Percentiles rank a stretch among this genome's conserved stretches.
Conservation (phyloP, 2,329 filamentous ascomycete genomes). For the Exophiala lecanii-corni region DNA sequence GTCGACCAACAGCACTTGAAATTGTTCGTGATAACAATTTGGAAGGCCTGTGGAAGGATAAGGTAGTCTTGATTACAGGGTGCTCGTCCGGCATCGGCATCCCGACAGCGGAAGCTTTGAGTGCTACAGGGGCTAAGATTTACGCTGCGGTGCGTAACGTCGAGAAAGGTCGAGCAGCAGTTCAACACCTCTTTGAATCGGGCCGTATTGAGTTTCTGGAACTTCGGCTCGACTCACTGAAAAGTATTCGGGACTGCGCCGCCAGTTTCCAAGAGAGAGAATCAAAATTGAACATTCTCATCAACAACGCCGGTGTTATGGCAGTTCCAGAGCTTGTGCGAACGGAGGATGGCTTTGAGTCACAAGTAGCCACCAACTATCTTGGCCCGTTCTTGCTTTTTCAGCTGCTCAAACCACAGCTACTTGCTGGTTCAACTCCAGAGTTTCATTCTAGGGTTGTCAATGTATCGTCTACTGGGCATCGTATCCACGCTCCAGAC, state of each 20-base stretch:
- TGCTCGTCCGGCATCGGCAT: slow-evolving; percentile 34
- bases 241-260: slow-evolving; percentile 28
- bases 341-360: slow-evolving; percentile 45
- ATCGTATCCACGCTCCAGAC: slow-evolving; percentile 33
- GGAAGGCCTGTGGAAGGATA: slow-evolving; percentile 17
- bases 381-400: slow-evolving; percentile 48
- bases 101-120: slow-evolving; percentile 34
- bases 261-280: slow-evolving; percentile 17
- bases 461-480: slow-evolving; percentile 41
- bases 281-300: slow-evolving; percentile 10
- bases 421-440: slow-evolving; percentile 37
- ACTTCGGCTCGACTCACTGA: slow-evolving; percentile 31
- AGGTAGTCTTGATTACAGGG: slow-evolving; percentile 36
- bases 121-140: slow-evolving; percentile 34
- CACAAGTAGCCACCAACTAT: slow-evolving; percentile 40
- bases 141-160: slow-evolving; percentile 34
- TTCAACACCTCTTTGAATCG: slow-evolving; percentile 23
- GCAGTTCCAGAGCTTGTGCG: slow-evolving; percentile 1
- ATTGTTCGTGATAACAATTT: slow-evolving; percentile 22
- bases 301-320: slow-evolving; percentile 19
- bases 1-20: slow-evolving; percentile 13
- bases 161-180: slow-evolving; percentile 29
- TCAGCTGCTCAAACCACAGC: slow-evolving; percentile 41
- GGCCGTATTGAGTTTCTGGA: slow-evolving; percentile 29
- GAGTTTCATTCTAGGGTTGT: slow-evolving; percentile 46